Base-by-base conservation (phyloP, 495 filamentous ascomycete species). In the Barbatosphaeria neglecta region DNA sequence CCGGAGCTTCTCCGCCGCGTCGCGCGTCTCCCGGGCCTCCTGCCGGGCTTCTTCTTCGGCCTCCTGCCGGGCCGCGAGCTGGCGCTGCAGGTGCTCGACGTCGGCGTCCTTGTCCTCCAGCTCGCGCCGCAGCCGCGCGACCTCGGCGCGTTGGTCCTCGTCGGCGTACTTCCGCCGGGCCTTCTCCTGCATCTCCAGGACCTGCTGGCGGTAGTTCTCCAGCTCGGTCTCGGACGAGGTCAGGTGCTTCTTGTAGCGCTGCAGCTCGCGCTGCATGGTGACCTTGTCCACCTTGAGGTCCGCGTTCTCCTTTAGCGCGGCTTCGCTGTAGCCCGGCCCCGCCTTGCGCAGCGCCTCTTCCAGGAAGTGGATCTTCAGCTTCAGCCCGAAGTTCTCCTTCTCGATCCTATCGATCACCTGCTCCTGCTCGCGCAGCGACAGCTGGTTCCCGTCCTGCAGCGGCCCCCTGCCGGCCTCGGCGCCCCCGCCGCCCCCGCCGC, bases 331-430 rank as follows among this genome's bases (percentile, higher is more conserved):
- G 27, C 84, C 83, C 2, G 88, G 89, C 0, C 92, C 93, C 20
- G 81, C 76, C 59, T 90, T 94, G 31, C 82, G 74, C 15, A 97
- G 60, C 20, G 84, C 81, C 43, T 88, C 82, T 54, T 87, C 81
- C 51, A 88, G 72, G 56, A 86, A 87, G 58, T 87, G 82, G 41
- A 87, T 86, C 62, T 86, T 88, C 46, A 88, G 70, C 57, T 88
- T 88, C 23, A 88, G 65, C 8, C 78, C 78, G 50, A 88, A 88
- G 49, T 88, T 88, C 51, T 88, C 84, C 67, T 97, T 98, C 61
- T 97, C 87, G 50, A 97, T 88, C 57, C 83, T 85, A 63, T 95
- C 87, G 54, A 98, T 90, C 47, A 92, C 86, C 52, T 86, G 85
- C 56, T 97, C 93, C 64, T 98, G 92, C 56, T 98, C 92, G 39